A percentile compares a stretch with the other conserved stretches of the same genome.
Evolutionary conservation across 176 grass and related monocot species (phyloP).

Genomic region (Avena insularis): DNA sequence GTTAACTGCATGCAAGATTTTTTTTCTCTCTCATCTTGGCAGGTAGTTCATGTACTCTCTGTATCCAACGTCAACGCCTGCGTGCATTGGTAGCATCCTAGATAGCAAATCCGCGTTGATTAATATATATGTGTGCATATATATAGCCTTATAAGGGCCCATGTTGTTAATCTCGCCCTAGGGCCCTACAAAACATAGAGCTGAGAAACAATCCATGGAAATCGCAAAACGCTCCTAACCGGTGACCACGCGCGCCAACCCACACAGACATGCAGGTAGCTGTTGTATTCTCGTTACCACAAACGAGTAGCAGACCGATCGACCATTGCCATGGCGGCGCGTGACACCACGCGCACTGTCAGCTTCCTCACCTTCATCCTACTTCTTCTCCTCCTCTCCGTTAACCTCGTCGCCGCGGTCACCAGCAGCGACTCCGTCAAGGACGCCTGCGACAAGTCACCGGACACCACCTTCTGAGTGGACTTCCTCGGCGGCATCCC

Average conservation of each 20-base stretch:
- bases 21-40: too few species aligned
- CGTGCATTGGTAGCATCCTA: too few species aligned
- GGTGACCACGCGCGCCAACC: not conserved
- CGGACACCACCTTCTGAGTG: not conserved
- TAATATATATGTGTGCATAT: too few species aligned
- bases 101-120: too few species aligned
- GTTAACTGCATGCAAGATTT: too few species aligned
- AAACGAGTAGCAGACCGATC: not conserved
- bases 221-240: not conserved
- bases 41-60: too few species aligned
- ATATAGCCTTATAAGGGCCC: too few species aligned
- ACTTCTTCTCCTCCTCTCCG: not conserved
- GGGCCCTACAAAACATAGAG: too few species aligned
- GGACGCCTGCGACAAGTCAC: slow-evolving; percentile 2
- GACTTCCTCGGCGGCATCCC: not conserved
- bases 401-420: too few species aligned
- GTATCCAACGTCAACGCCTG: too few species aligned
- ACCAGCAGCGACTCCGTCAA: not conserved
- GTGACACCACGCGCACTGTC: not conserved
- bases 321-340: not conserved
- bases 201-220: too few species aligned
- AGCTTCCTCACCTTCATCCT: not conserved
- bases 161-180: too few species aligned
- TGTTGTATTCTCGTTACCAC: not conserved
- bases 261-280: not conserved